These are phyloP conservation scores for Fusarium nygamai DNA, from an alignment of 2,329 filamentous ascomycete genomes.

Conservation along the genomic window DNA sequence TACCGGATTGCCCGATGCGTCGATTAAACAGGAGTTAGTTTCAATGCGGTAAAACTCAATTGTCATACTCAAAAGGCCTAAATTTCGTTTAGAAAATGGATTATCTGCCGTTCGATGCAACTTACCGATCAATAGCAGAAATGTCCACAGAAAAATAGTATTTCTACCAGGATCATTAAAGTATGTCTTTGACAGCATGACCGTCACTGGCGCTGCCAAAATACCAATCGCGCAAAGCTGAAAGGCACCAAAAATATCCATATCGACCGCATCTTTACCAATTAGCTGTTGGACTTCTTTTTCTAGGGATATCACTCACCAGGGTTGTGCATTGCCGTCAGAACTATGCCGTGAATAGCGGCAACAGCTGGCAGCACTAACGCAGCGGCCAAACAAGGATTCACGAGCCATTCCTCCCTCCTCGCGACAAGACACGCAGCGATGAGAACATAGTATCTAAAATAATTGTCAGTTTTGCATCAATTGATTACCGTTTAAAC, in stretches of 20 bases:
- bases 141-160: slow-evolving; percentile 73
- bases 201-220: slow-evolving; percentile 70
- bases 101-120: rapidly evolving
- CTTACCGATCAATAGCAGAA: slow-evolving; percentile 67
- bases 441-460: slow-evolving; percentile 72
- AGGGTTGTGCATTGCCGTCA: slow-evolving; percentile 67
- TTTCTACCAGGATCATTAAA: slow-evolving; percentile 72
- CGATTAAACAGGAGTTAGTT: slow-evolving; percentile 53
- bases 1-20: slow-evolving; percentile 51
- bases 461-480: background rate
- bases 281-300: too few relatives aligned
- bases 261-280: slow-evolving; percentile 66
- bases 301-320: slow-evolving; percentile 51
- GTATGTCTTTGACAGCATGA: slow-evolving; percentile 70
- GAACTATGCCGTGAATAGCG: slow-evolving; percentile 70
- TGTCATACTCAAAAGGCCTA: slow-evolving; percentile 68
- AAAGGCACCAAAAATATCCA: slow-evolving; percentile 75
- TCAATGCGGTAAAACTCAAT: slow-evolving; percentile 71
- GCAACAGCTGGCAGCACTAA: slow-evolving; percentile 71
- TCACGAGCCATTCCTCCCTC: slow-evolving; percentile 69
- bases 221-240: slow-evolving; percentile 74
- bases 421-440: slow-evolving; percentile 71
- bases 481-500: slow-evolving; percentile 30
- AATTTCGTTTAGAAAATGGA: background rate
- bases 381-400: slow-evolving; percentile 70